Conservation (phyloP, 805 yeast species). For the Starmerella tilneyi region DNA sequence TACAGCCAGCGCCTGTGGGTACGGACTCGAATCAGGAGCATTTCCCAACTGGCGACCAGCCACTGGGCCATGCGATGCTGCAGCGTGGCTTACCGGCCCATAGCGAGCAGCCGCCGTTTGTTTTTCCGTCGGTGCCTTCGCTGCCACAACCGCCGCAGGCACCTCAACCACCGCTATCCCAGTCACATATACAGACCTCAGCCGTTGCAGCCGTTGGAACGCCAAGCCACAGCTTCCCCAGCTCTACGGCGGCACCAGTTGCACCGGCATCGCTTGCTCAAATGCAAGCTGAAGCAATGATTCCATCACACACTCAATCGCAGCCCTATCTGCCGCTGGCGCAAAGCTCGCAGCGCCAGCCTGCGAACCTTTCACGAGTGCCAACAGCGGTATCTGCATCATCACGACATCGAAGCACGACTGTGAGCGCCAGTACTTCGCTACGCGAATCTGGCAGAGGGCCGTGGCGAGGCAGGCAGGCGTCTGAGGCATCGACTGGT, state of each 20-base stretch:
- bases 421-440: slow-evolving; percentile 8
- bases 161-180: not conserved
- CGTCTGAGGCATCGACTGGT: not conserved
- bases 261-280: not conserved
- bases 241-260: not conserved
- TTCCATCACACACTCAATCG: not conserved
- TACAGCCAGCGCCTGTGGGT: not conserved
- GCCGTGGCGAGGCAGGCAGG: slow-evolving; percentile 1
- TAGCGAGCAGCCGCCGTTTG: not conserved
- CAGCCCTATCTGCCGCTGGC: not conserved
- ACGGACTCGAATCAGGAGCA: not conserved
- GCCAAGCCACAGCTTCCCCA: not conserved
- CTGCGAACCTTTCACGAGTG: not conserved
- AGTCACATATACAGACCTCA: not conserved
- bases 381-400: slow-evolving; percentile 7
- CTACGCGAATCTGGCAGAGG: not conserved
- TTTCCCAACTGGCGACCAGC: not conserved
- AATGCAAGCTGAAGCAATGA: slow-evolving; percentile 1
- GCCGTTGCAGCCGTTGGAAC: not conserved
- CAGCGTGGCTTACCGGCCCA: not conserved
- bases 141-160: not conserved
- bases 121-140: not conserved
- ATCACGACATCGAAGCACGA: slow-evolving; percentile 14
- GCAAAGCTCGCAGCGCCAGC: not conserved
- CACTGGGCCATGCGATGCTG: not conserved